Conservation (phyloP, 192 early-diverging fungal species). For the Funneliformis mosseae region DNA sequence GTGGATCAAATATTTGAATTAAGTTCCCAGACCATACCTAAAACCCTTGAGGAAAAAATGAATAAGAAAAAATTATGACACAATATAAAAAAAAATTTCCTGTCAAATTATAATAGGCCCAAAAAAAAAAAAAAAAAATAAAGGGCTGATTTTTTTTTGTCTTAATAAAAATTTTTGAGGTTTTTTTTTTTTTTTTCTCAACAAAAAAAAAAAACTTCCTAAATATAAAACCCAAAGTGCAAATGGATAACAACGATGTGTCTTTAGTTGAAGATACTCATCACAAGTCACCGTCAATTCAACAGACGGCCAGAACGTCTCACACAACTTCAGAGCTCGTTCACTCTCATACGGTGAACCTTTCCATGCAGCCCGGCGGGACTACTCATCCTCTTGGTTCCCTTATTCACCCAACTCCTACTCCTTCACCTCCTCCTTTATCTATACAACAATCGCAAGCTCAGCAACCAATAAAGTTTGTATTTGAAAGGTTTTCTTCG, state of each 20-base stretch:
- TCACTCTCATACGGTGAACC: not conserved
- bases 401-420: slow-evolving; percentile 16
- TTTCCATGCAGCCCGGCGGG: slow-evolving; percentile 9
- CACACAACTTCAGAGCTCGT: slow-evolving; percentile 21
- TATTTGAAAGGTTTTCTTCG: slow-evolving; percentile 34
- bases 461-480: slow-evolving; percentile 30
- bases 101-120: slow-evolving; percentile 25
- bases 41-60: slow-evolving; percentile 1
- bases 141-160: slow-evolving; percentile 28
- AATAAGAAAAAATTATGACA: not conserved
- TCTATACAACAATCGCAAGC: slow-evolving; percentile 18
- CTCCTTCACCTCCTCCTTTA: slow-evolving; percentile 8
- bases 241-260: slow-evolving; percentile 22
- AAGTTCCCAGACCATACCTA: slow-evolving; percentile 25
- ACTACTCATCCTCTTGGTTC: slow-evolving; percentile 18
- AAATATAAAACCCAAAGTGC: not conserved
- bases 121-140: slow-evolving; percentile 22
- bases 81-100: slow-evolving; percentile 4
- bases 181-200: slow-evolving; percentile 5
- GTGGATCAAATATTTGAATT: slow-evolving; percentile 7
- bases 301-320: slow-evolving; percentile 20
- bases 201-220: slow-evolving; percentile 12
- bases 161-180: slow-evolving; percentile 19
- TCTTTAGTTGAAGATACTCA: slow-evolving; percentile 25
- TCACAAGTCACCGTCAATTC: slow-evolving; percentile 27